phyloP scores from a whole-genome alignment of 345 rosid species.

The Iberis pinnata region DNA sequence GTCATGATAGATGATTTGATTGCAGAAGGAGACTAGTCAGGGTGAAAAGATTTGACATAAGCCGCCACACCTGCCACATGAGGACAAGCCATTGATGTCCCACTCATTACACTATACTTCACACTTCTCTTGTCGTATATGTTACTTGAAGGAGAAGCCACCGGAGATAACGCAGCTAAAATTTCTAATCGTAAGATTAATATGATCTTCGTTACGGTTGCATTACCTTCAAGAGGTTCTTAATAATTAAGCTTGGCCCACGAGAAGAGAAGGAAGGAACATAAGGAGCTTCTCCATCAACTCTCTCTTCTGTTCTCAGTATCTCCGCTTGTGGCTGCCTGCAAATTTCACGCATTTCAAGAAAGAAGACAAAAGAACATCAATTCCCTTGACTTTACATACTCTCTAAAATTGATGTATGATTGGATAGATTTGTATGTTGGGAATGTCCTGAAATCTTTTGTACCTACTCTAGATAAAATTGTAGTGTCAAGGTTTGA shows the following conservation, averaged over 20 bases:
- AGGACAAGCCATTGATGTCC: constrained; percentile 47
- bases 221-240: constrained; percentile 32
- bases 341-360: constrained; percentile 5
- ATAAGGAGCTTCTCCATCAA: constrained; percentile 31
- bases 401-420: constrained; percentile 33
- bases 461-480: too few relatives aligned
- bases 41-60: constrained; percentile 36
- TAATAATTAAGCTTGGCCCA: constrained; percentile 29
- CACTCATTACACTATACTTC: constrained; percentile 27
- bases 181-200: constrained; percentile 14
- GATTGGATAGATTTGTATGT: constrained; percentile 14
- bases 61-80: constrained; percentile 39
- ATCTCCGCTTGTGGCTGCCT: constrained; percentile 30
- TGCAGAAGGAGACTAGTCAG: constrained; percentile 40
- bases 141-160: constrained; percentile 5
- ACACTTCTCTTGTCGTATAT: constrained; percentile 19
- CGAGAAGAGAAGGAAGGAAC: constrained; percentile 37
- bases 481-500: too few relatives aligned
- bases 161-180: constrained; percentile 35
- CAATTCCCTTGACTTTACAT: constrained; percentile 6
- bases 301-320: constrained; percentile 27
- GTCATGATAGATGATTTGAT: constrained; percentile 43
- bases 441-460: too few relatives aligned
- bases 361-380: not conserved
- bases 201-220: not conserved